Percentiles rank a stretch among this genome's conserved stretches.
Conservation (phyloP, 345 rosid species). For the Aquilaria sinensis region DNA sequence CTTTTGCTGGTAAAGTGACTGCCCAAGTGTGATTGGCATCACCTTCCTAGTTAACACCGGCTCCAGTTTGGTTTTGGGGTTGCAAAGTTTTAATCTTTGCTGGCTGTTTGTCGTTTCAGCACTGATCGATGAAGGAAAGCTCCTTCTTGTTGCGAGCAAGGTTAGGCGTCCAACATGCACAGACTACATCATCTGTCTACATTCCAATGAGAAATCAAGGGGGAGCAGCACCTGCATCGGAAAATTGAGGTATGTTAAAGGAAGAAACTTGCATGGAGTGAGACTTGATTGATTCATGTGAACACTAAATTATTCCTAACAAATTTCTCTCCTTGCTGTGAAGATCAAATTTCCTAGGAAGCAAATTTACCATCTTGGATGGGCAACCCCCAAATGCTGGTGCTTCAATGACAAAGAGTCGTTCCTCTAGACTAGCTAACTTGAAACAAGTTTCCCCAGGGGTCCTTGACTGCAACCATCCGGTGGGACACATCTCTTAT, state of each 20-base stretch:
- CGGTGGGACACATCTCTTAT: constrained; percentile 55
- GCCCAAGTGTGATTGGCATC: no score
- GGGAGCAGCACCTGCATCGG: constrained; percentile 49
- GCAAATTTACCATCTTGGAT: constrained; percentile 60
- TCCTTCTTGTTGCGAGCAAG: constrained; percentile 66
- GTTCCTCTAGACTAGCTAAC: constrained; percentile 41
- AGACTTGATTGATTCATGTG: neutral
- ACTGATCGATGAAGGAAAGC: constrained; percentile 57
- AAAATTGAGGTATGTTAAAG: constrained; percentile 40
- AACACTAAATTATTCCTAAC: neutral
- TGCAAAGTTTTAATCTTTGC: neutral
- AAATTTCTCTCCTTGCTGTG: constrained; percentile 10
- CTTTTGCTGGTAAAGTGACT: no score
- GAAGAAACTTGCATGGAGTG: neutral
- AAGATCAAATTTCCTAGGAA: constrained; percentile 75
- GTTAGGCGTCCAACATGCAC: constrained; percentile 62
- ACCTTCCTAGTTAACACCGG: neutral
- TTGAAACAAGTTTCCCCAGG: constrained; percentile 50
- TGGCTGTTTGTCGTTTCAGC: constrained; percentile 24
- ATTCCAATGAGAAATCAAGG: constrained; percentile 35
- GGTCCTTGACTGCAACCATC: constrained; percentile 45
- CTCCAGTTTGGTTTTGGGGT: constrained; percentile 3
- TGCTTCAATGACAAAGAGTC: constrained; percentile 44
- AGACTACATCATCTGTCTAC: constrained; percentile 50
- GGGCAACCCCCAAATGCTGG: constrained; percentile 38